A percentile compares a stretch with the other conserved stretches of the same genome.
phyloP scores from a whole-genome alignment of 768 basidiomycete species.

The Polyporus arcularius region DNA sequence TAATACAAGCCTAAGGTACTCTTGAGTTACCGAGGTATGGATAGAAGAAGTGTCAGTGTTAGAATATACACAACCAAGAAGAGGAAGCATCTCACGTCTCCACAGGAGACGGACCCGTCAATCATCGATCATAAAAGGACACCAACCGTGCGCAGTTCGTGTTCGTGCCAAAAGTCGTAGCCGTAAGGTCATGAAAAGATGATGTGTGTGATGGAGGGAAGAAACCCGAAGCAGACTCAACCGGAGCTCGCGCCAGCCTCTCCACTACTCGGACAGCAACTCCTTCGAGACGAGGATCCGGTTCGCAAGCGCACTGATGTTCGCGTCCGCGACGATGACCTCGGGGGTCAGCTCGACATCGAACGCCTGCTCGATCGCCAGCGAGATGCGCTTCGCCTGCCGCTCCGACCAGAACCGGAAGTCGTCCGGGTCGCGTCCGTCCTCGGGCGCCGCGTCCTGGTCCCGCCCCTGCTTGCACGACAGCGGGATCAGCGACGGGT shows the following conservation, averaged over 20 bases:
- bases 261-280: slow-evolving; percentile 21
- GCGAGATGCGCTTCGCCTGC: slow-evolving; percentile 88
- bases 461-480: slow-evolving; percentile 47
- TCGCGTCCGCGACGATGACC: slow-evolving; percentile 93
- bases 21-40: not conserved
- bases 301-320: slow-evolving; percentile 80
- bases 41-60: not conserved
- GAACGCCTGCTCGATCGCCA: slow-evolving; percentile 78
- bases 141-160: too few species aligned
- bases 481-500: slow-evolving; percentile 76
- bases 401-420: slow-evolving; percentile 91
- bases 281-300: slow-evolving; percentile 74
- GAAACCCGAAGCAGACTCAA: not conserved
- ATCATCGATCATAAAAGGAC: not conserved
- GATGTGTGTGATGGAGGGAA: too few species aligned
- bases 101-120: not conserved
- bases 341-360: slow-evolving; percentile 87
- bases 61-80: not conserved
- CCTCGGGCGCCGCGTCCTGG: slow-evolving; percentile 39
- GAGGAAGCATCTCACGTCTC: not conserved
- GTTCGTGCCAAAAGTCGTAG: not conserved
- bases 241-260: not conserved
- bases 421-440: slow-evolving; percentile 79
- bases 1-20: not conserved
- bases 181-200: not conserved